Base-by-base conservation (phyloP, 1,284 basidiomycete genomes). In the Pulveroboletus sp. region DNA sequence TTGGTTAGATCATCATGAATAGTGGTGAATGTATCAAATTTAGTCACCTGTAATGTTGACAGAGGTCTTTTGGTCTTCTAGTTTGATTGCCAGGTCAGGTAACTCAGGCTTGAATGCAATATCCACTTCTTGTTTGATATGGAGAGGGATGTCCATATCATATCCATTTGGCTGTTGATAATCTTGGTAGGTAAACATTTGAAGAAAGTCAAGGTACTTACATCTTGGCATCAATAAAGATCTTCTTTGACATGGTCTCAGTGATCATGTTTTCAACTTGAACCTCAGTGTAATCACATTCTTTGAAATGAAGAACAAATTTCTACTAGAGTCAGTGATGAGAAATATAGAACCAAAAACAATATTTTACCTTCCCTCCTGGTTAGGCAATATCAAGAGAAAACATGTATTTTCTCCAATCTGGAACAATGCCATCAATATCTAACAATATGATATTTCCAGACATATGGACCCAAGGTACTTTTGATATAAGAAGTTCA, bases 381-480 rank as follows among this genome's bases (percentile, higher is more conserved):
- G 29, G 51, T 6, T 57, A 1, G 14, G 10, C 17, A 15, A 24
- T n/a, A 22, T 45, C 18, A 4, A 57, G 40, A 3, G 24, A 20
- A 44, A 57, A 57, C 2, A 11, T 33, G 28, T 57, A 54, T 1
- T 15, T 49, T 15, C 18, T 36, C 46, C 52, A 55, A 9, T 36
- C 29, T 20, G 43, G 43, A 17, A 57, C 38, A 38, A 55, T 11
- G 5, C 17, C 18, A 7, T 54, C 20, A 22, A 57, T 57, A 10
- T 55, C 42, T 2, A 57, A 18, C 3, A 54, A 33, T 7, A 54
- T 15, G 3, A 22, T 17, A 17, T 54, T 10, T 0, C 51, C 51
- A 33, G 25, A 54, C 9, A 57, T 33, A 2, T 49, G 6, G 18
- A 57, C 25, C n/a, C 29, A 4, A 9, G 44, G 49, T 10, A 20